Evolutionary conservation across 1,284 basidiomycete genomes (phyloP).

Genomic region (Tilletiaria anomala): DNA sequence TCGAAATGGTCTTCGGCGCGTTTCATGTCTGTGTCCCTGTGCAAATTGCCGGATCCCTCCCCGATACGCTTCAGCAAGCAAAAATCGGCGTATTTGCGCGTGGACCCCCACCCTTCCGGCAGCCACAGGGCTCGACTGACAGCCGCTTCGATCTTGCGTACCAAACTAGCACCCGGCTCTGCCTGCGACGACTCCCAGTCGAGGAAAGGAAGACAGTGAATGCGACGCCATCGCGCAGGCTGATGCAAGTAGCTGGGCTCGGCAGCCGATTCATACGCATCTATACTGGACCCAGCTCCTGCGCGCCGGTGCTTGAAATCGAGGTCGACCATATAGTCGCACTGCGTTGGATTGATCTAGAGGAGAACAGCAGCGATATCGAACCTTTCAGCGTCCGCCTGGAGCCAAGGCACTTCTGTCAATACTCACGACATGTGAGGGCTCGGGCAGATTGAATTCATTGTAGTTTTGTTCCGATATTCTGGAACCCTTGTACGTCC

Average conservation of each 20-base stretch:
- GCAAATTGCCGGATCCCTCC: not conserved
- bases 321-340: conserved; percentile 33
- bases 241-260: conserved; percentile 17
- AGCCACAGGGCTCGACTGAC: not conserved
- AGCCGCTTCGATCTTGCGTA: not conserved
- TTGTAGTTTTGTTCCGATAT: conserved; percentile 58
- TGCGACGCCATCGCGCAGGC: conserved; percentile 12
- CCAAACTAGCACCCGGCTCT: not conserved
- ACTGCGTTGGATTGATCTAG: conserved; percentile 2
- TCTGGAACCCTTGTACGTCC: conserved; percentile 43
- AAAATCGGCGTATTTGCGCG: not conserved
- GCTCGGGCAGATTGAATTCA: conserved; percentile 69
- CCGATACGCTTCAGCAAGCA: not conserved
- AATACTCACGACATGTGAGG: conserved; percentile 67
- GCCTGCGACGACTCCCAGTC: conserved; percentile 7
- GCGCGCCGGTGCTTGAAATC: conserved; percentile 15
- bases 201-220: conserved; percentile 25
- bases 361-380: no score
- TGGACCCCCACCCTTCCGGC: not conserved
- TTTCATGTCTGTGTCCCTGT: no score
- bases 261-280: conserved; percentile 2
- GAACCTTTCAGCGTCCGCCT: no score
- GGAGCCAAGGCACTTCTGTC: no score
- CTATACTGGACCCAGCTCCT: not conserved
- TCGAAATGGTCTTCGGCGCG: no score